Evolutionary conservation across 2,329 filamentous ascomycete species (phyloP).

Genomic region (Cercospora brassicicola): DNA sequence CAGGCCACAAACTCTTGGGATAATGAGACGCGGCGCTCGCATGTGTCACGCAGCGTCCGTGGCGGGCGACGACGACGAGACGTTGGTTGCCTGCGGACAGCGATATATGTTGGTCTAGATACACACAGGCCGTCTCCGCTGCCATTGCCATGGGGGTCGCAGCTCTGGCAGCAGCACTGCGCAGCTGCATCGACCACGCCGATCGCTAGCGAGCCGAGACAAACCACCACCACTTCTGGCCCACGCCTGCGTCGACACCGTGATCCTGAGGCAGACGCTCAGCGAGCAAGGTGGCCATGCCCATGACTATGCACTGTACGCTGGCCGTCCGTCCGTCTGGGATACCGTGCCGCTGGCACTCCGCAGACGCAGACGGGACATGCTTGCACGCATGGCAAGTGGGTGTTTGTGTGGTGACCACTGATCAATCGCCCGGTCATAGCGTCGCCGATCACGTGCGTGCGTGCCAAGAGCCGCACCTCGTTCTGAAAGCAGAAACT

Average conservation of each 20-base stretch:
- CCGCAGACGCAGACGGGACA: slow-evolving; percentile 1
- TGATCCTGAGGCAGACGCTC: neutral
- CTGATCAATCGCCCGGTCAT: neutral
- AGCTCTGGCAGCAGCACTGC: slow-evolving; percentile 2
- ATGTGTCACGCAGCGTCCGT: neutral
- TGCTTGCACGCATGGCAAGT: slow-evolving; percentile 5
- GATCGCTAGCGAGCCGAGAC: neutral
- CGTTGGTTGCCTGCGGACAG: neutral
- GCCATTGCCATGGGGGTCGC: neutral
- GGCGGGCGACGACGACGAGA: neutral
- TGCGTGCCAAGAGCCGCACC: slow-evolving; percentile 7
- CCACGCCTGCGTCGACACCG: neutral
- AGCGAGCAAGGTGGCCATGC: neutral
- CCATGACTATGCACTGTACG: neutral
- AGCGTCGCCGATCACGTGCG: neutral
- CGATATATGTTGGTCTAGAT: neutral
- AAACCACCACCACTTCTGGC: slow-evolving; percentile 3
- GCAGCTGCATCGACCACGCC: neutral
- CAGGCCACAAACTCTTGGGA: slow-evolving; percentile 6
- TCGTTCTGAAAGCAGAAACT: slow-evolving; percentile 8
- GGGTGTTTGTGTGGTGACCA: neutral
- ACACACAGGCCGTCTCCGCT: neutral
- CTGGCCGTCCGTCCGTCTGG: neutral
- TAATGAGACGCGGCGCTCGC: slow-evolving; percentile 3
- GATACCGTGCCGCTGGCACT: neutral